Evolutionary conservation across 441 rosid species (phyloP), one percentile per base, ranked within the genome.

Genomic region (Caryocar brasiliense): DNA sequence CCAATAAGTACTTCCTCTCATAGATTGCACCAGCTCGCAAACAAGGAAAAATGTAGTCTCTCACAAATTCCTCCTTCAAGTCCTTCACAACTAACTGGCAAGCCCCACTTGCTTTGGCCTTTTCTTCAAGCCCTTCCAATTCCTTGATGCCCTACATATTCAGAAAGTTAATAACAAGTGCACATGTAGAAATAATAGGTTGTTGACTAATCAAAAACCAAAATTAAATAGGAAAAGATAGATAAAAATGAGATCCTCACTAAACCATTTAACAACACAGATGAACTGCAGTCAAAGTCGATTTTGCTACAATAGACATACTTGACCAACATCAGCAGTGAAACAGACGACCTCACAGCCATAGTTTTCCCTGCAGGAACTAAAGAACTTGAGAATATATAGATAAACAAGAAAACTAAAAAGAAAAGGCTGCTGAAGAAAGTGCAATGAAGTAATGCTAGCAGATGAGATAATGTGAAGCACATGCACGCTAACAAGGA

Each of bases 251-350:
- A 10, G 14, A 28, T 9, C 25, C 39, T 40, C 30, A 36, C 17
- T 29, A 42, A 30, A 1, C 29, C 10, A 34, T 28, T 13, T 23
- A 47, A 56, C 37, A 40, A 28, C 13, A 26, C 20, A 19, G 24
- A 27, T 20, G 7, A 29, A 46, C 24, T 34, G 28, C 43, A 43
- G 2, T 27, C 17, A 1, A 19, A 54, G 20, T 20, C 26, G 7
- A 19, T 28, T 7, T 25, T 35, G 34, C 20, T 25, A 26, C 6
- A 30, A 10, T 3, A 51, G 24, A 52, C 68, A 56, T 79, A 87
- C 98, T 72, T 91, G 98, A 41, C 98, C 96, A 74, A 91, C 98
- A 64, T 91, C 95, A 0, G 95, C 96, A 15, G 98, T 86, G 74
- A 91, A 91, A 70, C 98, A 91, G 49, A 91, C 98, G 68, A 91